Conservation (phyloP, 352 stramenopile genomes). For the Nothophytophthora sp. region DNA sequence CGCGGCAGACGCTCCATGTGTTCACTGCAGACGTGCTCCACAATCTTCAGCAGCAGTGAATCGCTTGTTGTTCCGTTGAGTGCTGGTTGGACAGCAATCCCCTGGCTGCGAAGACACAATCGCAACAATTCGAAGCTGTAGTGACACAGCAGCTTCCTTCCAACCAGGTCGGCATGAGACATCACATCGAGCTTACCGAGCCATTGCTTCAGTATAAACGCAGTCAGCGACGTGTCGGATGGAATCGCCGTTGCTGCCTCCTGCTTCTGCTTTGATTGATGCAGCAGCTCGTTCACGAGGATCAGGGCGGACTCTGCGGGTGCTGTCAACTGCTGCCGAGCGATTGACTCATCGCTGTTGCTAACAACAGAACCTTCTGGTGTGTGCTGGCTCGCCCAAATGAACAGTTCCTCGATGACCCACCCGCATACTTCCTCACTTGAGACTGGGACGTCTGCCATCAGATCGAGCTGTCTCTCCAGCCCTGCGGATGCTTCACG, state of each 20-base stretch:
- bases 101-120: neutral
- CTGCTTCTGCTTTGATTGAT: neutral
- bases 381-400: neutral
- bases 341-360: neutral
- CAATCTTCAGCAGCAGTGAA: neutral
- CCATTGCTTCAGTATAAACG: neutral
- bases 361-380: neutral
- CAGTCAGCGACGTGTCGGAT: neutral
- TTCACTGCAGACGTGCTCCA: neutral
- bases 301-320: neutral
- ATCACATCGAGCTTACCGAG: neutral
- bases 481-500: slow-evolving; percentile 6
- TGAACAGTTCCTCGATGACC: slow-evolving; percentile 12
- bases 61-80: neutral
- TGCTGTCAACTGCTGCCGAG: neutral
- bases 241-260: neutral
- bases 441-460: neutral
- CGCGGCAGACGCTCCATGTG: neutral
- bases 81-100: neutral
- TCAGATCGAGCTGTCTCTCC: slow-evolving; percentile 3
- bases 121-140: neutral
- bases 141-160: neutral
- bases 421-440: slow-evolving; percentile 7
- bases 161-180: neutral
- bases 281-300: neutral